Percentiles rank a stretch among this genome's conserved stretches.
Evolutionary conservation across 805 yeast genomes (phyloP).

Genomic region (Ascoidea asiatica): DNA sequence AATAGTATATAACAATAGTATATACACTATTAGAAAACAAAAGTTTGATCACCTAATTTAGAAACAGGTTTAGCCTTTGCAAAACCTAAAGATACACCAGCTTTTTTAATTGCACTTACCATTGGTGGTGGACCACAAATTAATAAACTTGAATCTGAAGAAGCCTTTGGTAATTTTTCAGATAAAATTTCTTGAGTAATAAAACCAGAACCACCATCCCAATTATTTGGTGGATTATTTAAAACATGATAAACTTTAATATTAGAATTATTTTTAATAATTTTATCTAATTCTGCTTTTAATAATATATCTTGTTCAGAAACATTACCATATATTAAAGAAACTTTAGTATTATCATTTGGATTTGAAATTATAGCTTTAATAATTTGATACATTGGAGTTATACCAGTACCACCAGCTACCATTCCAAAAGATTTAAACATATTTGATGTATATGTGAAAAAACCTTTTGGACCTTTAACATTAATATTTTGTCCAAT

Average conservation of each 20-base stretch:
- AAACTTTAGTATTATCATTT: conserved; percentile 61
- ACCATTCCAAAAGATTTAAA: conserved; percentile 69
- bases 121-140: conserved; percentile 93
- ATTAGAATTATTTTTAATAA: conserved; percentile 42
- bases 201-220: conserved; percentile 74
- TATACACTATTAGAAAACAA: conserved; percentile 65
- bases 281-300: conserved; percentile 63
- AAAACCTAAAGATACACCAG: conserved; percentile 53
- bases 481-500: conserved; percentile 71
- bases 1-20: too few species aligned
- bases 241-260: conserved; percentile 62
- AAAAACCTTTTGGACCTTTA: conserved; percentile 86
- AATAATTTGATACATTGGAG: conserved; percentile 91
- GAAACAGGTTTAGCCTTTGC: conserved; percentile 80
- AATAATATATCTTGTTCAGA: conserved; percentile 69
- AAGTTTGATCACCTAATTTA: conserved; percentile 81
- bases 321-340: conserved; percentile 71
- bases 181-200: conserved; percentile 64
- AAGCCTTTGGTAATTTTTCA: conserved; percentile 45
- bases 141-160: conserved; percentile 53
- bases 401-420: conserved; percentile 94
- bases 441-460: conserved; percentile 72
- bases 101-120: conserved; percentile 75
- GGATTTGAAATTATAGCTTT: conserved; percentile 71
- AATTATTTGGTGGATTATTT: conserved; percentile 53